Evolutionary conservation across 179 eudicot genomes (phyloP), one percentile per base, ranked within the genome.

Genomic region (Spergularia azorica): DNA sequence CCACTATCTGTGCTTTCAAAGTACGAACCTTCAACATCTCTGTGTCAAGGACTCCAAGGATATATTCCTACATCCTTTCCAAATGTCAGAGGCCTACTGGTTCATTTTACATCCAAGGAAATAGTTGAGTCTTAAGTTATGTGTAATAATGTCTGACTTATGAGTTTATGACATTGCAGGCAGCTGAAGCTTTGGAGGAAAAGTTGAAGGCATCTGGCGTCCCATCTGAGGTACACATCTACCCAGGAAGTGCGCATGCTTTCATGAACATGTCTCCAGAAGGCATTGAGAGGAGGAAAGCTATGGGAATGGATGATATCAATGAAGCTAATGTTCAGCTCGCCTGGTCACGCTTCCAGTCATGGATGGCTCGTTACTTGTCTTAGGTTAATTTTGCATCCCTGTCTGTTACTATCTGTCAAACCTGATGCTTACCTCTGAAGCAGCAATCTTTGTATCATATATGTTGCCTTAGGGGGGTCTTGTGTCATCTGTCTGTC

Each of bases 311-410:
- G 91, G 68, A 79, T 21, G 98, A 92, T 76, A 88, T 86, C 63
- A 88, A 88, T 77, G 91, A 87, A 76, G 86, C 85, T 67, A 86
- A 92, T 14, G 92, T 79, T 52, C 87, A 94, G 86, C 79, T 83
- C 38, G 98, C 97, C 5, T 94, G 98, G 98, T 87, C 95, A 68
- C 95, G 95, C 73, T 92, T 94, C 84, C 87, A 85, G 57, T 78
- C 94, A 18, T 94, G 97, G 97, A 88, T 94, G 98, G 46, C 84
- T 72, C 84, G 81, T 66, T 87, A 83, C 87, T 81, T 94, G 72
- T 88, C 84, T 70, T 85, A 82, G 80, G 71, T 54, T 41, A 21
- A 39, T 32, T 4, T 50, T 6, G 10, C 4, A 5, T n/a, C 62
- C 71, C 51, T 64, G 14, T 13, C 4, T 66, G 39, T 38, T 51